Evolutionary conservation across 352 stramenopile species (phyloP).

Genomic region (Peronospora destructor): DNA sequence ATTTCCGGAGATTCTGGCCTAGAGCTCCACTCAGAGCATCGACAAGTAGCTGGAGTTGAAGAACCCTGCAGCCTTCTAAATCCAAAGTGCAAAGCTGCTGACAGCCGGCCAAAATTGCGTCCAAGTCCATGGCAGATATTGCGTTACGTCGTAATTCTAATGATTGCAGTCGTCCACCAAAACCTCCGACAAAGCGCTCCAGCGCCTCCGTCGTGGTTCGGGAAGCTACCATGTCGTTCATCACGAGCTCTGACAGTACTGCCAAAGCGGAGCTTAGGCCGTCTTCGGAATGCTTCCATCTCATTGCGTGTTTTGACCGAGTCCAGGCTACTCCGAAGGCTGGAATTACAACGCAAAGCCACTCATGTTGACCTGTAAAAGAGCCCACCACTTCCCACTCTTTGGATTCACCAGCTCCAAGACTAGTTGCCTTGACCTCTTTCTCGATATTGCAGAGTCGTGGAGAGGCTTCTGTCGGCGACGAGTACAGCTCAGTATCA

Average conservation of each 20-base stretch:
- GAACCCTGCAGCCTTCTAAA: slow-evolving; percentile 28
- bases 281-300: slow-evolving; percentile 14
- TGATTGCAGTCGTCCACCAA: slow-evolving; percentile 19
- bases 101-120: slow-evolving; percentile 20
- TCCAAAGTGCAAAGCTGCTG: slow-evolving; percentile 22
- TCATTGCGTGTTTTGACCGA: slow-evolving; percentile 17
- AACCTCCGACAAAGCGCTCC: slow-evolving; percentile 19
- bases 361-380: slow-evolving; percentile 6
- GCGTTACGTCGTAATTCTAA: slow-evolving; percentile 27
- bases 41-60: slow-evolving; percentile 30
- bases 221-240: slow-evolving; percentile 26
- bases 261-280: slow-evolving; percentile 1
- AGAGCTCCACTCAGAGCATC: slow-evolving; percentile 21
- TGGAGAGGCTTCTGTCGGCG: slow-evolving; percentile 14
- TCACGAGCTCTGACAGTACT: slow-evolving; percentile 22
- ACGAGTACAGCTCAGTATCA: slow-evolving; percentile 19
- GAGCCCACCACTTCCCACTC: slow-evolving; percentile 26
- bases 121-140: slow-evolving; percentile 25
- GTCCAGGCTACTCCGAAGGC: slow-evolving; percentile 27
- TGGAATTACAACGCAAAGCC: slow-evolving; percentile 27
- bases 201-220: slow-evolving; percentile 21
- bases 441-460: slow-evolving; percentile 23
- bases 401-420: slow-evolving; percentile 3
- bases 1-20: slow-evolving; percentile 19
- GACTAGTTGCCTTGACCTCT: slow-evolving; percentile 13